Evolutionary conservation across 805 yeast species (phyloP).

Genomic region (Jamesozyma hellenica): DNA sequence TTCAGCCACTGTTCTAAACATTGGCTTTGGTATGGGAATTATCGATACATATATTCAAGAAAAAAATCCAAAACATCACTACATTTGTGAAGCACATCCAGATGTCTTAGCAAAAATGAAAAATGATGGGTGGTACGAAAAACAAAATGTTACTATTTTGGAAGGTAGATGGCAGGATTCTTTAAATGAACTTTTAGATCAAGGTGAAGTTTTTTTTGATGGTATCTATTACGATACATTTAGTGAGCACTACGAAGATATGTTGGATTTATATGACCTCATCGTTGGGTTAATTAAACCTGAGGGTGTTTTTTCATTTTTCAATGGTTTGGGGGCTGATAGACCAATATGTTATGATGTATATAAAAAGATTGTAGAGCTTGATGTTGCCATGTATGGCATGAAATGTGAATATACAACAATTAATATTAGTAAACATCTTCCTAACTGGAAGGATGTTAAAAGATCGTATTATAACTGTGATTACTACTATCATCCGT

Average conservation of each 20-base stretch:
- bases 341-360: conserved; percentile 70
- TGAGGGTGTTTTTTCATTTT: conserved; percentile 77
- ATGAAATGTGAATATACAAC: conserved; percentile 45
- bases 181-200: conserved; percentile 50
- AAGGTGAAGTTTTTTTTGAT: conserved; percentile 60
- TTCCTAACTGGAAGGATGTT: conserved; percentile 28
- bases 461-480: conserved; percentile 29
- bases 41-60: conserved; percentile 70
- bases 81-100: conserved; percentile 91
- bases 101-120: conserved; percentile 65
- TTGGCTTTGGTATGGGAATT: conserved; percentile 97
- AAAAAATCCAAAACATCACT: conserved; percentile 42
- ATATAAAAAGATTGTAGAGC: conserved; percentile 68
- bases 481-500: conserved; percentile 28
- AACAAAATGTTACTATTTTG: conserved; percentile 57
- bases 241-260: conserved; percentile 82
- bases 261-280: conserved; percentile 74
- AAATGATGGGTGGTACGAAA: conserved; percentile 75
- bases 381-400: conserved; percentile 76
- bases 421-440: conserved; percentile 14
- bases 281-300: conserved; percentile 77
- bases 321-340: conserved; percentile 85
- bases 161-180: conserved; percentile 93
- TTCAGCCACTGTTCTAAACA: conserved; percentile 53
- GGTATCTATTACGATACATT: conserved; percentile 93